A percentile compares a stretch with the other conserved stretches of the same genome.
Evolutionary conservation across 805 yeast genomes (phyloP).

Genomic region (Blastobotrys americana): DNA sequence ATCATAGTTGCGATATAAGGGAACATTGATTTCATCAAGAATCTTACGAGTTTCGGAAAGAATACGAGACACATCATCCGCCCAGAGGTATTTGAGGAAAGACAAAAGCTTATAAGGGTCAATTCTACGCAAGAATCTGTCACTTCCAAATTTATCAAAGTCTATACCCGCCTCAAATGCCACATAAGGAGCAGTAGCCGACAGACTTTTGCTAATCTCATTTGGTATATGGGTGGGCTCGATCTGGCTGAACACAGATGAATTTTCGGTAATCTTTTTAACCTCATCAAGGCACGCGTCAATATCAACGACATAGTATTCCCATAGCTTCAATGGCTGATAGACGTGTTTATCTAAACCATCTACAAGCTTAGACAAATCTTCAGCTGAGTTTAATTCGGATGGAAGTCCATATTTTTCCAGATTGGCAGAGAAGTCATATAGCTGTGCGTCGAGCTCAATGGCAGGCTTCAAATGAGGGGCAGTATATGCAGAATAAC

Average conservation of each 20-base stretch:
- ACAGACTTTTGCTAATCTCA: constrained; percentile 28
- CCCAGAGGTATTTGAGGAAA: constrained; percentile 35
- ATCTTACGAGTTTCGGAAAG: constrained; percentile 42
- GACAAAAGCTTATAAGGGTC: constrained; percentile 46
- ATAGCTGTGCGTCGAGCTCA: constrained; percentile 65
- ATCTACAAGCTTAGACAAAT: constrained; percentile 54
- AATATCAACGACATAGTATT: constrained; percentile 70
- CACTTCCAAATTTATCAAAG: constrained; percentile 39
- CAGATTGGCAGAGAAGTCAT: constrained; percentile 57
- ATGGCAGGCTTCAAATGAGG: constrained; percentile 84
- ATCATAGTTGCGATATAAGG: constrained; percentile 67
- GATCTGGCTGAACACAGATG: constrained; percentile 26
- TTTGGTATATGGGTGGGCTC: constrained; percentile 40
- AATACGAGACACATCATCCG: constrained; percentile 27
- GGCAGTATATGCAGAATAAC: constrained; percentile 78
- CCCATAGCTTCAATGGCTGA: constrained; percentile 70
- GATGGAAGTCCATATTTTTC: constrained; percentile 56
- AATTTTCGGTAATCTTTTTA: constrained; percentile 12
- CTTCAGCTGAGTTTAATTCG: constrained; percentile 42
- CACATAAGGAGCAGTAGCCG: constrained; percentile 40
- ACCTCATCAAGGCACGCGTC: constrained; percentile 32
- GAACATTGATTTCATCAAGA: constrained; percentile 70
- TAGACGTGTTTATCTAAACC: constrained; percentile 66
- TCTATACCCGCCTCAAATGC: constrained; percentile 35
- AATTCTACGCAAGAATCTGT: constrained; percentile 50